These are phyloP conservation scores for Tulasnella sp. DNA, from an alignment of 768 basidiomycete species.

Conservation along the genomic window DNA sequence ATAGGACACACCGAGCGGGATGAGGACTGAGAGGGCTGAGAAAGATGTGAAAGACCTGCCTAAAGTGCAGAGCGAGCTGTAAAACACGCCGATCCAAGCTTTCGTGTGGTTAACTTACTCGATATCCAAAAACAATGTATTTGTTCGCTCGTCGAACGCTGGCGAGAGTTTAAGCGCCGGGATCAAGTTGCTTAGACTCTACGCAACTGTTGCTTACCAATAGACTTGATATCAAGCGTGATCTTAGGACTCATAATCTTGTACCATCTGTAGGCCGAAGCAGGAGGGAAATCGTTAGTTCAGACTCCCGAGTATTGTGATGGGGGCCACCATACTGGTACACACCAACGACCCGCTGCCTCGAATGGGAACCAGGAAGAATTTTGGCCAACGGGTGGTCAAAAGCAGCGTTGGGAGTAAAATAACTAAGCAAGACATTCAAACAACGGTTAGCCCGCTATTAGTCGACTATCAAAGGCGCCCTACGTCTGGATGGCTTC, in stretches of 20 bases:
- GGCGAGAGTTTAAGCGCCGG: background rate
- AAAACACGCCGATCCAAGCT: background rate
- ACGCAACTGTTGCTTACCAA: constrained; percentile 16
- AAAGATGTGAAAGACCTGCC: constrained; percentile 28
- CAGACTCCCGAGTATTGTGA: background rate
- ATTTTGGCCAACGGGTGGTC: constrained; percentile 6
- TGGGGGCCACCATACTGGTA: no score
- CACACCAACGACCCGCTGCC: background rate
- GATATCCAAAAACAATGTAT: constrained; percentile 13
- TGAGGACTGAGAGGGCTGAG: constrained; percentile 20
- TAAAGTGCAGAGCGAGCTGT: background rate
- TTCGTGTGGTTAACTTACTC: constrained; percentile 7
- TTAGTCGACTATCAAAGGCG: background rate
- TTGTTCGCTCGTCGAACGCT: constrained; percentile 23
- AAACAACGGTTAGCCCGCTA: background rate
- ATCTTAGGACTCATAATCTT: constrained; percentile 26
- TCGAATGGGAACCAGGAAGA: background rate
- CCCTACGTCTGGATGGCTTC: constrained; percentile 18
- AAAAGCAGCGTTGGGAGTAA: constrained; percentile 23
- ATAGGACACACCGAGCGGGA: constrained; percentile 18
- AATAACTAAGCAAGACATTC: background rate
- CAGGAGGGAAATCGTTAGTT: background rate
- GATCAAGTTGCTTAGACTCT: background rate
- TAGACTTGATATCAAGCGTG: constrained; percentile 11
- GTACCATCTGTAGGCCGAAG: constrained; percentile 18